Evolutionary conservation across 768 basidiomycete genomes (phyloP).

Genomic region (Phylloporus rhodoxanthus): DNA sequence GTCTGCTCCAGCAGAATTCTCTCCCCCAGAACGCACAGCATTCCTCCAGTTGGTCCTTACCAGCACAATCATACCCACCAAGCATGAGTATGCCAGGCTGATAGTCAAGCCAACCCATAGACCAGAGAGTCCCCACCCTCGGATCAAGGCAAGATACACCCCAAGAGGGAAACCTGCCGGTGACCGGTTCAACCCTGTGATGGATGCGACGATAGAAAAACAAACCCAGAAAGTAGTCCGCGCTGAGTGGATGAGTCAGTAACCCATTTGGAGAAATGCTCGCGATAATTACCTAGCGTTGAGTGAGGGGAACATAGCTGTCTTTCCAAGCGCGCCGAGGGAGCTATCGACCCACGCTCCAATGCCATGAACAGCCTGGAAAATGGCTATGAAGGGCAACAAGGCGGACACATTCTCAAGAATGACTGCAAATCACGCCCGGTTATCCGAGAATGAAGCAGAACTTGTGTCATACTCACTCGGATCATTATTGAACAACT

Average conservation of each 20-base stretch:
- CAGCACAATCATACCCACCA: conserved; percentile 17
- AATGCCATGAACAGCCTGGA: conserved; percentile 20
- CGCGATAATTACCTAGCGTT: conserved; percentile 15
- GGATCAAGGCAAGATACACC: conserved; percentile 16
- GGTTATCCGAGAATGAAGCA: not conserved
- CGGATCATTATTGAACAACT: conserved; percentile 55
- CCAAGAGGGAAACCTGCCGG: conserved; percentile 31
- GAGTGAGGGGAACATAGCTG: conserved; percentile 17
- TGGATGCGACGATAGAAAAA: not conserved
- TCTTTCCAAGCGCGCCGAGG: conserved; percentile 18
- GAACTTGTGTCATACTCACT: conserved; percentile 16
- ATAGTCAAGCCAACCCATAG: conserved; percentile 20
- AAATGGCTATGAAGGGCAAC: conserved; percentile 39
- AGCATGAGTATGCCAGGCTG: conserved; percentile 18
- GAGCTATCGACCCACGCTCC: conserved; percentile 18
- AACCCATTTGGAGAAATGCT: not conserved
- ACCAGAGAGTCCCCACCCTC: conserved; percentile 22
- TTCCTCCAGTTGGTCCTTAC: conserved; percentile 16
- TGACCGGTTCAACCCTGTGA: not conserved
- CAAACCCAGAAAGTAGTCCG: conserved; percentile 30
- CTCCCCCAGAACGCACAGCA: not conserved
- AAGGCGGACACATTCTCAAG: conserved; percentile 44
- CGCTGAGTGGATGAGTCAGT: conserved; percentile 7
- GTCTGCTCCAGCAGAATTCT: not conserved
- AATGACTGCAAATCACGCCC: conserved; percentile 28